phyloP scores from a whole-genome alignment of 768 basidiomycete species.

The Phlebiopsis flavidoalba region DNA sequence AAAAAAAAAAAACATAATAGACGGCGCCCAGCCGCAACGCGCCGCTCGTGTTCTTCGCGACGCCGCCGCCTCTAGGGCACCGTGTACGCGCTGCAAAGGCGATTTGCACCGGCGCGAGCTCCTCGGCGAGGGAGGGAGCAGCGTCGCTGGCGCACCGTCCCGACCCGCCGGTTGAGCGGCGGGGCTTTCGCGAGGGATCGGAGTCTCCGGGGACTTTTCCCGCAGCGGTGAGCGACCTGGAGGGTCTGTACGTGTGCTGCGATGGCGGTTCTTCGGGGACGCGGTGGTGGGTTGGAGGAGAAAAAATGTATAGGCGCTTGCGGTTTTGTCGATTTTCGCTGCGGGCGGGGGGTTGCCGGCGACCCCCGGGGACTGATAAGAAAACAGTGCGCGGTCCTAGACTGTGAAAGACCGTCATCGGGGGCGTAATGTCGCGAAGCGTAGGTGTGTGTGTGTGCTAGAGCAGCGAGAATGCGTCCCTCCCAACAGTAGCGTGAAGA shows the following conservation, averaged over 20 bases:
- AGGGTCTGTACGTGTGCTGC: constrained; percentile 71
- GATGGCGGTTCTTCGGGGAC: constrained; percentile 83
- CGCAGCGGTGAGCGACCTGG: constrained; percentile 56
- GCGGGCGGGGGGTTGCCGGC: too few relatives aligned
- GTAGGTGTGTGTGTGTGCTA: too few relatives aligned
- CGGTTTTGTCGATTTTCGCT: too few relatives aligned
- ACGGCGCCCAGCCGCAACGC: constrained; percentile 44
- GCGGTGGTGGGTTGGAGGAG: constrained; percentile 20
- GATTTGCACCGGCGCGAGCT: constrained; percentile 38
- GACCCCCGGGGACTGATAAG: too few relatives aligned
- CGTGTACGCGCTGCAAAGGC: not conserved
- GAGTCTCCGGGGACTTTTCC: constrained; percentile 94
- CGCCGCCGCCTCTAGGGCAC: constrained; percentile 35
- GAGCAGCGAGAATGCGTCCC: too few relatives aligned
- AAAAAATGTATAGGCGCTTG: constrained; percentile 14
- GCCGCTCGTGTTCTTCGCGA: constrained; percentile 79
- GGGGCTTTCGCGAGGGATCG: constrained; percentile 62
- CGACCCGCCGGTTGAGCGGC: constrained; percentile 37
- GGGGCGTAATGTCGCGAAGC: too few relatives aligned
- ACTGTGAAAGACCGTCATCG: too few relatives aligned
- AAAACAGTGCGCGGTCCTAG: too few relatives aligned
- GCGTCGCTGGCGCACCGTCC: constrained; percentile 15
- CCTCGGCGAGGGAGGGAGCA: constrained; percentile 15
- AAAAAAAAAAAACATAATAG: too few relatives aligned
- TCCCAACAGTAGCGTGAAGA: too few relatives aligned